Conservation (phyloP, 176 grass and related monocot genomes). For the Melocanna baccifera region DNA sequence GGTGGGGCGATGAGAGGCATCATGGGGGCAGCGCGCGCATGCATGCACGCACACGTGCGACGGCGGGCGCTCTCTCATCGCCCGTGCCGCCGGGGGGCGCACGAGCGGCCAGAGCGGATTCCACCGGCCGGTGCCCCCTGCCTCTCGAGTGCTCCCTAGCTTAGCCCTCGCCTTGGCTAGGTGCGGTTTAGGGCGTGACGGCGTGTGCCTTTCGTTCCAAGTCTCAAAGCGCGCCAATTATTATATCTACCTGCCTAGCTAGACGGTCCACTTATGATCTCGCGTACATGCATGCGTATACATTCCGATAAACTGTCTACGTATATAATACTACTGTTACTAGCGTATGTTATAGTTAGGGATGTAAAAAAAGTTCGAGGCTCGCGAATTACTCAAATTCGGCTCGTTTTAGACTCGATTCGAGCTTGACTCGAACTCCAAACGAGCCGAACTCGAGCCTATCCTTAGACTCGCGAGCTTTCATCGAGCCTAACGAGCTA, state of each 20-base stretch:
- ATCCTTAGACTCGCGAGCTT: too few relatives aligned
- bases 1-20: background rate
- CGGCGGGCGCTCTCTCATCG: background rate
- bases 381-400: too few relatives aligned
- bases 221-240: background rate
- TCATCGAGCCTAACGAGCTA: too few relatives aligned
- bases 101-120: background rate
- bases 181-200: background rate
- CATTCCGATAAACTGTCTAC: background rate
- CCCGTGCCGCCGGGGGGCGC: background rate
- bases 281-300: background rate
- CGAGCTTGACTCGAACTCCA: too few relatives aligned
- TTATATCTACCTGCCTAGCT: background rate
- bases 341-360: background rate
- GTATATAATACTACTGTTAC: background rate
- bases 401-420: too few relatives aligned
- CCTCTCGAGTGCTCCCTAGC: background rate
- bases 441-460: too few relatives aligned
- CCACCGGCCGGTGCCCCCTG: too few relatives aligned
- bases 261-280: background rate
- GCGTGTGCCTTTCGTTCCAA: background rate
- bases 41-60: background rate
- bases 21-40: background rate
- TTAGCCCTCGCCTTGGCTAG: background rate
- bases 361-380: too few relatives aligned